Evolutionary conservation across 495 filamentous ascomycete species (phyloP).

Genomic region (Delitschia confertaspora): DNA sequence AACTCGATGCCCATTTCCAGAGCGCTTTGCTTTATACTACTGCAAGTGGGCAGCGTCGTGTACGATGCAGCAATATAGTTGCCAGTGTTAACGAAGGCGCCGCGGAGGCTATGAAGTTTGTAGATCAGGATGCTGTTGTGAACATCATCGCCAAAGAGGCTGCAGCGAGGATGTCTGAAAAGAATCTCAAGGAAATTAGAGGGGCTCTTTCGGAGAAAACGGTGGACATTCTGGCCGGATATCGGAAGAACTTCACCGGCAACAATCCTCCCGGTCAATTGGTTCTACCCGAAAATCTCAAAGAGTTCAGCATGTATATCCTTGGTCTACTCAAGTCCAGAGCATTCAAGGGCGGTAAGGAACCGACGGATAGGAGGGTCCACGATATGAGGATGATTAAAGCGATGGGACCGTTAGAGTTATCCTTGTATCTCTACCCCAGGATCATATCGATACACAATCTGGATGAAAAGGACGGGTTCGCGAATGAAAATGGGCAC

Average conservation of each 20-base stretch:
- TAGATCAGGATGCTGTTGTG: slow-evolving; percentile 91
- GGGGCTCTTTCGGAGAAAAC: slow-evolving; percentile 79
- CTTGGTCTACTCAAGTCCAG: slow-evolving; percentile 85
- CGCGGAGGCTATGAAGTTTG: slow-evolving; percentile 75
- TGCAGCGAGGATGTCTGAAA: slow-evolving; percentile 69
- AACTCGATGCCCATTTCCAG: slow-evolving; percentile 97
- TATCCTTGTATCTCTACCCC: slow-evolving; percentile 91
- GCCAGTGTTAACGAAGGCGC: slow-evolving; percentile 80
- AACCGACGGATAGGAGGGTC: slow-evolving; percentile 83
- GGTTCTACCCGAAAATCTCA: slow-evolving; percentile 89
- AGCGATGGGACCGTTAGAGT: slow-evolving; percentile 72
- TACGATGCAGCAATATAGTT: slow-evolving; percentile 87
- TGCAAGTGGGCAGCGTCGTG: slow-evolving; percentile 76
- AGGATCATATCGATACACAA: slow-evolving; percentile 88
- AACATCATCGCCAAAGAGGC: slow-evolving; percentile 89
- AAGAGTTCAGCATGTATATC: slow-evolving; percentile 96
- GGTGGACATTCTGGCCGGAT: slow-evolving; percentile 86
- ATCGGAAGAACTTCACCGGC: slow-evolving; percentile 80
- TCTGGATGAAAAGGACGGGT: slow-evolving; percentile 62
- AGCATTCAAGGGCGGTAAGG: slow-evolving; percentile 85
- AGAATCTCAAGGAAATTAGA: slow-evolving; percentile 79
- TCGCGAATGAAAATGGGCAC: slow-evolving; percentile 80
- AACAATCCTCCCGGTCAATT: slow-evolving; percentile 88
- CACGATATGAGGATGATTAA: slow-evolving; percentile 88
- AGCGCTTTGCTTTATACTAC: slow-evolving; percentile 91